Base-by-base conservation (phyloP, 345 rosid species). In the Populus nigra region DNA sequence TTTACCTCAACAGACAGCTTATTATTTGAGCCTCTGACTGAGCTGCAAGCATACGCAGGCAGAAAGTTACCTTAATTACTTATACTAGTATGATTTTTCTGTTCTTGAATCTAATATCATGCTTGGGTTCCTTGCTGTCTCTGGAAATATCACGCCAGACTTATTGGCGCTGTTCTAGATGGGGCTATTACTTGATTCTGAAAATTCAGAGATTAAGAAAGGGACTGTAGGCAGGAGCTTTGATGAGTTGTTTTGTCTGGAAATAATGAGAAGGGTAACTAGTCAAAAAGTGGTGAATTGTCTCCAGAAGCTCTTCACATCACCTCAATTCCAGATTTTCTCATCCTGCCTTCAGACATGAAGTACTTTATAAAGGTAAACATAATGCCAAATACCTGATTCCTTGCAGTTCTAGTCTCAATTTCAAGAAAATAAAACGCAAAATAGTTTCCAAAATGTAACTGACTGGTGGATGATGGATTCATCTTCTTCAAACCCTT, bases 101-200 rank as follows among this genome's bases (percentile, higher is more conserved):
- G 18, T 65, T 25, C 35, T 74, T 76, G 53, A 9, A 22, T 70
- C 33, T 23, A 38, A 22, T 47, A 27, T n/a, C 50, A 16, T 31
- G 29, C 31, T 39, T 36, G 35, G 33, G 57, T 76, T 53, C 47
- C 47, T 41, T 10, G n/a, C 70, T 67, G 23, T 71, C 72, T 27
- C 17, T 38, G 27, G 35, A 45, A 76, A 31, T 68, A 57, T 69
- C 73, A 71, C 65, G 15, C 76, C 27, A 74, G 67, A 50, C 73
- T 59, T 69, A 3, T 75, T 77, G 76, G 35, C 16, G 23, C 74
- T 83, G 77, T 61, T 83, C 67, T 91, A 96, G 99, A 84, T 93
- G 47, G 99, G 98, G 69, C 98, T 98, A 39, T 96, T 96, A 79
- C 77, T 96, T 49, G 97, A 96, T 86, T 89, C 95, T 29, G 95